A percentile compares a stretch with the other conserved stretches of the same genome.
Evolutionary conservation across 192 early-diverging fungal genomes (phyloP).

Genomic region (Neocallimastix lanati): DNA sequence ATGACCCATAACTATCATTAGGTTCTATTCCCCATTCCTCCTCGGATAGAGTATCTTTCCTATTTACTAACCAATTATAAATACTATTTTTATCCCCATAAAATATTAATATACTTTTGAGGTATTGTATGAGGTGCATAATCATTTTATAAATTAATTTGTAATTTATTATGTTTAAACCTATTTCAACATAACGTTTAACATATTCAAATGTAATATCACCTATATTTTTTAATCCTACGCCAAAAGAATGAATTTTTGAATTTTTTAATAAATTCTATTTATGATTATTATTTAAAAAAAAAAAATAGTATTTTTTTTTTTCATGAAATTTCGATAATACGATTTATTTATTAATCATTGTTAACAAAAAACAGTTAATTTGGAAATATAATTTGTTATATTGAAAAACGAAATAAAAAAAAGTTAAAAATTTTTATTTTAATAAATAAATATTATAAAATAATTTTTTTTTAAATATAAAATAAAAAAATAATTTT

Average conservation of each 20-base stretch:
- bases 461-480: too few relatives aligned
- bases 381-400: too few relatives aligned
- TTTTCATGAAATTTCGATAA: too few relatives aligned
- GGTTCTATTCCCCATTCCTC: neutral
- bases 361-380: neutral
- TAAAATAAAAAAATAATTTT: too few relatives aligned
- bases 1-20: neutral
- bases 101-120: neutral
- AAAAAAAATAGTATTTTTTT: neutral
- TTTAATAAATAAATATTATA: too few relatives aligned
- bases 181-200: neutral
- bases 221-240: neutral
- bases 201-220: neutral
- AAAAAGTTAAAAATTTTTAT: too few relatives aligned
- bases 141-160: neutral
- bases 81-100: neutral
- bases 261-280: neutral
- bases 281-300: neutral
- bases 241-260: neutral
- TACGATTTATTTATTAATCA: too few relatives aligned
- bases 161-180: neutral
- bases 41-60: neutral
- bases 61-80: neutral
- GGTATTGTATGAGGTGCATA: neutral
- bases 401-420: too few relatives aligned